These are phyloP conservation scores for Macrophomina phaseolina DNA, from an alignment of 2,329 filamentous ascomycete species.

Conservation along the genomic window DNA sequence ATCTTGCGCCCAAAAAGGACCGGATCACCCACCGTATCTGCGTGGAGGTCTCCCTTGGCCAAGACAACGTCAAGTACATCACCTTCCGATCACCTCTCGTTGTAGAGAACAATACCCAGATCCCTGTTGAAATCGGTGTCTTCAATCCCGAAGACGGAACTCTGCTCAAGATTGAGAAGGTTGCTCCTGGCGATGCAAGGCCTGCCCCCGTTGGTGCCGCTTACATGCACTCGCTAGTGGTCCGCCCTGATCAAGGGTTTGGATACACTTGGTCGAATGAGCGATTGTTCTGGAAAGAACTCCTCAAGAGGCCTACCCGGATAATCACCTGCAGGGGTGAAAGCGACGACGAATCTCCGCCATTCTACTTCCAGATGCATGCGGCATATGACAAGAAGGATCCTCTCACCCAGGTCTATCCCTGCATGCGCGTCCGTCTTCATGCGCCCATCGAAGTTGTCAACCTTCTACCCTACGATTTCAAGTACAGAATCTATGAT, in stretches of 20 bases:
- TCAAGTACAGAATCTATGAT: slow-evolving; percentile 99
- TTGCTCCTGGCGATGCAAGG: slow-evolving; percentile 85
- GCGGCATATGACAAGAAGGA: slow-evolving; percentile 83
- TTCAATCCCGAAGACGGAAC: slow-evolving; percentile 87
- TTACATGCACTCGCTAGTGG: slow-evolving; percentile 83
- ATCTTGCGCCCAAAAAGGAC: slow-evolving; percentile 84
- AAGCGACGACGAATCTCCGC: slow-evolving; percentile 73
- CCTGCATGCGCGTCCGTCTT: slow-evolving; percentile 91
- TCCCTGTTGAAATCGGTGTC: slow-evolving; percentile 90
- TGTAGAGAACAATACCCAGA: slow-evolving; percentile 95
- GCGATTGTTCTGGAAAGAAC: slow-evolving; percentile 88
- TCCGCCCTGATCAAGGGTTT: slow-evolving; percentile 93
- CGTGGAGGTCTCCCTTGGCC: slow-evolving; percentile 88
- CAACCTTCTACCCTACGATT: slow-evolving; percentile 94
- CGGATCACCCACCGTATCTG: slow-evolving; percentile 85
- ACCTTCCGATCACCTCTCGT: slow-evolving; percentile 90
- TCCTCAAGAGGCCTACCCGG: slow-evolving; percentile 81
- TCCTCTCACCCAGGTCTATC: slow-evolving; percentile 82
- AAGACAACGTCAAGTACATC: slow-evolving; percentile 97
- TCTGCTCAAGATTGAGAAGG: slow-evolving; percentile 96
- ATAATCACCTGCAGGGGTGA: slow-evolving; percentile 91
- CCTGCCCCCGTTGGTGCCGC: slow-evolving; percentile 92
- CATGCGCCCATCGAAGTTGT: slow-evolving; percentile 93
- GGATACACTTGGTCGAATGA: slow-evolving; percentile 95
- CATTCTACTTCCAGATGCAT: slow-evolving; percentile 97